Evolutionary conservation across 192 early-diverging fungal species (phyloP), one percentile per base, ranked within the genome.

Genomic region (Piromyces finnis): DNA sequence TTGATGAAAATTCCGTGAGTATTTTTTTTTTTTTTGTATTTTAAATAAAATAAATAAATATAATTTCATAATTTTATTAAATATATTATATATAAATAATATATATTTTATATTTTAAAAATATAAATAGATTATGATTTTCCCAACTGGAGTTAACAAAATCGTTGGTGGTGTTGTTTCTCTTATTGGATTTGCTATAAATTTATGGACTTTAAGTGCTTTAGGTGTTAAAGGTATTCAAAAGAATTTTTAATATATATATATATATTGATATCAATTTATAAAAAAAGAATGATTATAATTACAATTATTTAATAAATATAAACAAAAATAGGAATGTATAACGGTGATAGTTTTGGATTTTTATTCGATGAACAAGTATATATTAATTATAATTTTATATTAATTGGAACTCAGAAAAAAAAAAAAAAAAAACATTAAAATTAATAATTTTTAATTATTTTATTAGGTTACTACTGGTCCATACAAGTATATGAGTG

Each of bases 261-360:
- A n/a, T n/a, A n/a, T n/a, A n/a, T n/a, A n/a, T n/a, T n/a, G n/a
- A n/a, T n/a, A n/a, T n/a, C n/a, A n/a, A n/a, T n/a, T n/a, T n/a
- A n/a, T n/a, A n/a, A n/a, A n/a, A n/a, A 35, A 7, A 7, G 32
- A 35, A 35, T 37, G 13, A 37, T 37, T 14, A 14, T 37, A 37
- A 37, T 37, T 15, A 37, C 1, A 14, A 37, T 37, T 14, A 14
- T 15, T 37, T 37, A 37, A 37, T 14, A 1, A 37, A 37, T 14
- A 37, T 15, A 37, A 12, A 37, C 12, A 37, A 14, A 37, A 14
- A 6, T 9, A 68, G 87, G 87, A 77, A 90, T 89, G 88, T 90
- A 90, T 82, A 90, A 90, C 59, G 89, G 89, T 77, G 88, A 89
- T 84, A 85, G 84, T 80, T 90, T 90, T 83, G 89, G 89, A 12